Conservation (phyloP, 192 early-diverging fungal genomes). For the Geranomyces variabilis region DNA sequence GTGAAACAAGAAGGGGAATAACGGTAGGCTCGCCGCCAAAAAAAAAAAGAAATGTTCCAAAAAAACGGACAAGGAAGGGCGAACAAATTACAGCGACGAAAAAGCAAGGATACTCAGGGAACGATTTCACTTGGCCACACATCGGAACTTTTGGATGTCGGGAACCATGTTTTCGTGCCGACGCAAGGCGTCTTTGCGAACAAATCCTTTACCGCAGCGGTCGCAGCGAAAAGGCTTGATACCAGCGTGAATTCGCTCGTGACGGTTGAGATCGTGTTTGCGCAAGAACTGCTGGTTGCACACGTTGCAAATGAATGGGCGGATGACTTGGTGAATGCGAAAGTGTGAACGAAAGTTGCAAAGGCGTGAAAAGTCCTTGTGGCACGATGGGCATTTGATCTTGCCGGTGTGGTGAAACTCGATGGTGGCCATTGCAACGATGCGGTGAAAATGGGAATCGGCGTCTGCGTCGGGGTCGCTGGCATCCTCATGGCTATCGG, state of each 20-base stretch:
- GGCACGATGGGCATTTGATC: conserved; percentile 20
- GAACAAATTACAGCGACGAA: too few relatives aligned
- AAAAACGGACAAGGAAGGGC: too few relatives aligned
- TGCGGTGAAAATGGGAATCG: conserved; percentile 2
- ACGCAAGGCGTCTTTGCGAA: conserved; percentile 34
- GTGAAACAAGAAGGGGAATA: too few relatives aligned
- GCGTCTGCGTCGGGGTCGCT: background rate
- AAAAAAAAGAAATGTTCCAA: too few relatives aligned
- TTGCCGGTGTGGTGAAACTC: conserved; percentile 15
- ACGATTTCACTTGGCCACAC: conserved; percentile 27
- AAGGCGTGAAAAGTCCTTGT: conserved; percentile 22
- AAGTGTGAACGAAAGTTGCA: conserved; percentile 36
- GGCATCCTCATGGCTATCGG: background rate
- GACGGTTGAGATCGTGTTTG: conserved; percentile 56
- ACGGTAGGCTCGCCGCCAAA: too few relatives aligned
- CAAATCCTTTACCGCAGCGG: conserved; percentile 36
- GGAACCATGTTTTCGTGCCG: conserved; percentile 43
- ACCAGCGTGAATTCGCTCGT: conserved; percentile 42
- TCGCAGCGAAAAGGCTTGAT: conserved; percentile 37
- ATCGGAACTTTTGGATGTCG: conserved; percentile 39
- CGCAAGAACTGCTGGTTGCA: conserved; percentile 44
- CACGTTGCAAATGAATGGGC: conserved; percentile 25
- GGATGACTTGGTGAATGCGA: conserved; percentile 25
- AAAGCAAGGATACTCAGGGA: background rate
- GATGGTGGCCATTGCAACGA: conserved; percentile 4